These are phyloP conservation scores for Pichia manshurica DNA, from an alignment of 805 yeast genomes.

Conservation along the genomic window DNA sequence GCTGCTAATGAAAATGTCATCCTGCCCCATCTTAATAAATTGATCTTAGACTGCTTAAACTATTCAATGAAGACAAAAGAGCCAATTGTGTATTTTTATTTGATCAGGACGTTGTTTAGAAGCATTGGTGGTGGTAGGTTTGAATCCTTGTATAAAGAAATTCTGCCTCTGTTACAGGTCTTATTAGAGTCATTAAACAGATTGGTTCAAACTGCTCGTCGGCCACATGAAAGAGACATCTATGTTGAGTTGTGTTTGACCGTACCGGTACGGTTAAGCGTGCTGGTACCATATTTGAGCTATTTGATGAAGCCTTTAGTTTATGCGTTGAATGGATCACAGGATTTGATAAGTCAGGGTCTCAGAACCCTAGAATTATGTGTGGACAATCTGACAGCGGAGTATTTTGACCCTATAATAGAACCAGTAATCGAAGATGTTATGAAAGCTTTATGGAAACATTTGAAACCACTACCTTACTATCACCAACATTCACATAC, in stretches of 20 bases:
- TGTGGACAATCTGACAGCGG: constrained; percentile 93
- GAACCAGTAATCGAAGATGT: constrained; percentile 95
- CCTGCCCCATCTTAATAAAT: constrained; percentile 77
- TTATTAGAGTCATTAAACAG: constrained; percentile 80
- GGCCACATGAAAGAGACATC: constrained; percentile 87
- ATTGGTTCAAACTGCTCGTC: constrained; percentile 72
- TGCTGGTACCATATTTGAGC: constrained; percentile 85
- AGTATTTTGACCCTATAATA: constrained; percentile 92
- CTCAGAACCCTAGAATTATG: constrained; percentile 90
- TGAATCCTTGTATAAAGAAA: constrained; percentile 87
- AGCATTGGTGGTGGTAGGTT: constrained; percentile 97
- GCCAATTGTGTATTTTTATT: constrained; percentile 82
- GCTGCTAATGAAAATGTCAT: constrained; percentile 80
- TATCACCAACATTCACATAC: constrained; percentile 95
- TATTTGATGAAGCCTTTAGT: constrained; percentile 89
- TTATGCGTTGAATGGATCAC: constrained; percentile 81
- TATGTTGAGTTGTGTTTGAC: constrained; percentile 93
- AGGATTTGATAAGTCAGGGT: constrained; percentile 91
- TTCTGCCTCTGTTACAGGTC: constrained; percentile 84
- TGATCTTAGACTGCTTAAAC: constrained; percentile 74
- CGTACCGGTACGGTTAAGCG: constrained; percentile 91
- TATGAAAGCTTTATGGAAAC: constrained; percentile 88
- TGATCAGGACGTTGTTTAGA: constrained; percentile 83
- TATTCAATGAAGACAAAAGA: constrained; percentile 81
- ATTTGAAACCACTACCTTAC: constrained; percentile 86